Conservation (phyloP, 2,329 filamentous ascomycete species). For the Penicillium sp. region DNA sequence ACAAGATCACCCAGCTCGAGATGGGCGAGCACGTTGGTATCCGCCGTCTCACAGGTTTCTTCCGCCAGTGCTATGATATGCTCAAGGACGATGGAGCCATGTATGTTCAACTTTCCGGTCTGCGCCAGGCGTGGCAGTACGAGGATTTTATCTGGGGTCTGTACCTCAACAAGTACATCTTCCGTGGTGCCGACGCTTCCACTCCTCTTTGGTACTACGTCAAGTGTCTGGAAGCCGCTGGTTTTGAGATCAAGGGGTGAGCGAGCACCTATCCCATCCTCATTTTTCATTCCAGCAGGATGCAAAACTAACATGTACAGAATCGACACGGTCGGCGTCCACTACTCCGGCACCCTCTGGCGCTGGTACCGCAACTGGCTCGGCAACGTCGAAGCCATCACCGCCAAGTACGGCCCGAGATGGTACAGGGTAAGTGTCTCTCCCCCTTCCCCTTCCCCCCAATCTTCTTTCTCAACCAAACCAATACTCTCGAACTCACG, state of each 20-base stretch:
- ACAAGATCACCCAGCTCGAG: slow-evolving; percentile 96
- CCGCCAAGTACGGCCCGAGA: slow-evolving; percentile 90
- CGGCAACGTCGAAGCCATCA: slow-evolving; percentile 87
- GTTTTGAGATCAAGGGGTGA: slow-evolving; percentile 82
- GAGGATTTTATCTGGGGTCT: slow-evolving; percentile 98
- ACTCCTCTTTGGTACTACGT: slow-evolving; percentile 89
- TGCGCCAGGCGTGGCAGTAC: slow-evolving; percentile 95
- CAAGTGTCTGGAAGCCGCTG: slow-evolving; percentile 80
- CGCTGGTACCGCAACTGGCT: slow-evolving; percentile 99
- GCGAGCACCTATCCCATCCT: background rate
- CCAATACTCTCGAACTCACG: too few relatives aligned
- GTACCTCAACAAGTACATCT: slow-evolving; percentile 99
- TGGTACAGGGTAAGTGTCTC: slow-evolving; percentile 84
- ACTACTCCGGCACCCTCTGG: slow-evolving; percentile 97
- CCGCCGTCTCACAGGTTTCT: slow-evolving; percentile 79
- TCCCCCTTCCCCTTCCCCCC: background rate
- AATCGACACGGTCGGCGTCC: slow-evolving; percentile 91
- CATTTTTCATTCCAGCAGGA: too few relatives aligned
- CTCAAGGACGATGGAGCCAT: slow-evolving; percentile 94
- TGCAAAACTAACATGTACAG: background rate
- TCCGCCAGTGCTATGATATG: slow-evolving; percentile 90
- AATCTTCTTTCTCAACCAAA: too few relatives aligned
- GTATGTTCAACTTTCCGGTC: slow-evolving; percentile 92
- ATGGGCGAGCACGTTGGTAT: slow-evolving; percentile 99
- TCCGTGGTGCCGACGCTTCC: slow-evolving; percentile 94